Conservation (phyloP, 1,284 basidiomycete species). For the Cronartium ribicola region DNA sequence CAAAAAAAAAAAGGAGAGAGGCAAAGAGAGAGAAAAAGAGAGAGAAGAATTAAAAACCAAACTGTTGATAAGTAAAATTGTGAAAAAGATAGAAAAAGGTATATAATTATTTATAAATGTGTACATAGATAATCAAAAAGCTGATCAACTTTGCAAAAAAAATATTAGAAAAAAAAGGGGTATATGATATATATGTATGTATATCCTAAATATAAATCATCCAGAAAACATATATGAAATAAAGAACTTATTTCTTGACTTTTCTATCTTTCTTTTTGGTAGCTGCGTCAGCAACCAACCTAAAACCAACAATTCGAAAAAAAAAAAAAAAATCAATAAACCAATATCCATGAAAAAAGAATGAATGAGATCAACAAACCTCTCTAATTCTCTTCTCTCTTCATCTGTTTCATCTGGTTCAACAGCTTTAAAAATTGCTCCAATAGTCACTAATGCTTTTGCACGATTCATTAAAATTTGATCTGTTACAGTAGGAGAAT, state of each 20-base stretch:
- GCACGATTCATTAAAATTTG: constrained; percentile 70
- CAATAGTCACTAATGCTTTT: constrained; percentile 75
- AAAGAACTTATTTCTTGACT: constrained; percentile 25
- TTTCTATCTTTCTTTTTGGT: constrained; percentile 50
- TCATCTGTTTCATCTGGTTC: constrained; percentile 81
- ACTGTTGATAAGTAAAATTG: too few species aligned
- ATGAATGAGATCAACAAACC: constrained; percentile 1
- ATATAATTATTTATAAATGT: too few species aligned
- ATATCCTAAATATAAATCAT: too few species aligned
- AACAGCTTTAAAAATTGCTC: constrained; percentile 77
- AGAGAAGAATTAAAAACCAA: too few species aligned
- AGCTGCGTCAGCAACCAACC: constrained; percentile 54
- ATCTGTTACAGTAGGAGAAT: constrained; percentile 64
- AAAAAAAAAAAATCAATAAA: background rate
- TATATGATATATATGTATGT: too few species aligned
- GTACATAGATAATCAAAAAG: too few species aligned
- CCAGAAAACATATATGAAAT: too few species aligned
- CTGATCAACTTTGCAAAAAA: too few species aligned
- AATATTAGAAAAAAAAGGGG: too few species aligned
- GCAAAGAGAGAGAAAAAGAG: too few species aligned
- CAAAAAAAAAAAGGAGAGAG: too few species aligned
- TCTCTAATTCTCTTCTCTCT: constrained; percentile 82
- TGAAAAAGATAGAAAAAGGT: too few species aligned
- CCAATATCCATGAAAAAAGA: background rate
- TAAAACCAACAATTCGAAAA: constrained; percentile 12